Evolutionary conservation across 192 early-diverging fungal genomes (phyloP), one percentile per base, ranked within the genome.

Genomic region (Coemansia sp.): DNA sequence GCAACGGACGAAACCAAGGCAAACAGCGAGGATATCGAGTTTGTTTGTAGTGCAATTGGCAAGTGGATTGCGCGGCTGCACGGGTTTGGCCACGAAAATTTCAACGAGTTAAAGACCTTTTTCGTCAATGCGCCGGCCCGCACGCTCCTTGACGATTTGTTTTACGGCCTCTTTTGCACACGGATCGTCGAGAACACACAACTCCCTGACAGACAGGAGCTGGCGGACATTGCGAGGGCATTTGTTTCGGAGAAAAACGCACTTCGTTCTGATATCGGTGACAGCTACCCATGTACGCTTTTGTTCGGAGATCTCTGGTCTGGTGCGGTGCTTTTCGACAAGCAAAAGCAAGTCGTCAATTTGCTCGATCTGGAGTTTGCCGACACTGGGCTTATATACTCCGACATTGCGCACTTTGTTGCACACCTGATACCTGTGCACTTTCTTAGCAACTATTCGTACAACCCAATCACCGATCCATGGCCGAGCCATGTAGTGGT

Each of bases 251-350:
- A 58, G 2, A 57, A 39, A 30, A 6, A 52, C 20, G 58, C 48
- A 18, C 58, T 60, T 4, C 18, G 60, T 12, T n/a, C n/a, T 6
- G 36, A 21, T 5, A 60, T 7, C 24, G 34, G 6, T 43, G 18
- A 43, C 15, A 44, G 2, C 9, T 46, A 41, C 18, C 67, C 21
- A 34, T 55, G 58, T 21, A 62, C 63, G 60, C 56, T 78, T 39
- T 34, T 69, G 57, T 78, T 78, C 70, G 76, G 76, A 36, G 71
- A 78, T 23, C 60, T 78, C 26, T 78, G 76, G 71, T 63, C 71
- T 1, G 71, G 71, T 14, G 68, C 71, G 0, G 39, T 73, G 12
- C 60, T 78, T 36, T 66, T 70, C 34, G 64, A 78, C 39, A 38
- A 20, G 6, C 18, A 33, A 12, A 38, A 38, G 30, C 45, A 36